Evolutionary conservation across 495 filamentous ascomycete genomes (phyloP).

Genomic region (Aspergillus steynii): DNA sequence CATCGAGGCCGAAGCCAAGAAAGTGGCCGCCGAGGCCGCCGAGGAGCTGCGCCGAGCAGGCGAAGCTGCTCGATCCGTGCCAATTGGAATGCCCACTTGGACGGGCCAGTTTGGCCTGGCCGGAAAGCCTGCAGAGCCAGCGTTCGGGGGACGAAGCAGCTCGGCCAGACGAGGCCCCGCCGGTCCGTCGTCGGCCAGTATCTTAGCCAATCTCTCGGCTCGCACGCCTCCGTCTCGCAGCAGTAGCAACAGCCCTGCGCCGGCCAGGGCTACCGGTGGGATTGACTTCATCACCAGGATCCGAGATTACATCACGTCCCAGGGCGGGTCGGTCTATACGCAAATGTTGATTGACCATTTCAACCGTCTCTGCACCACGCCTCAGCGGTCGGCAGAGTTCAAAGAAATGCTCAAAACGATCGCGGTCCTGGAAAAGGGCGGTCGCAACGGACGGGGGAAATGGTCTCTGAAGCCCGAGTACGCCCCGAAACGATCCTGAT

Average conservation of each 20-base stretch:
- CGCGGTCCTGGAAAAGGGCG: slow-evolving; percentile 56
- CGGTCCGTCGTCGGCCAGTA: slow-evolving; percentile 55
- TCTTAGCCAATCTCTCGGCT: slow-evolving; percentile 59
- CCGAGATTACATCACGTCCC: slow-evolving; percentile 66
- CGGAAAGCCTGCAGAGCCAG: slow-evolving; percentile 52
- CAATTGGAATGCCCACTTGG: slow-evolving; percentile 90
- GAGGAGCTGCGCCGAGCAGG: slow-evolving; percentile 69
- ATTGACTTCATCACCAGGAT: slow-evolving; percentile 72
- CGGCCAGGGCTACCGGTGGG: slow-evolving; percentile 30
- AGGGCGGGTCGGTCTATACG: slow-evolving; percentile 70
- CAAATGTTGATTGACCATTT: slow-evolving; percentile 83
- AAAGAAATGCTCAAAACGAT: slow-evolving; percentile 61
- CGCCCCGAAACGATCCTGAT: slow-evolving; percentile 18
- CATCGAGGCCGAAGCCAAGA: slow-evolving; percentile 77
- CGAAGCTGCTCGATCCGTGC: slow-evolving; percentile 66
- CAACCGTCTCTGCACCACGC: slow-evolving; percentile 57
- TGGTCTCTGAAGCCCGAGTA: slow-evolving; percentile 67
- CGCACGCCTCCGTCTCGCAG: slow-evolving; percentile 31
- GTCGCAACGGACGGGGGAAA: slow-evolving; percentile 52
- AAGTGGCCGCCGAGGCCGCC: slow-evolving; percentile 75
- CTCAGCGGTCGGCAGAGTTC: slow-evolving; percentile 59
- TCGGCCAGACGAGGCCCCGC: slow-evolving; percentile 35
- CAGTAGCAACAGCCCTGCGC: slow-evolving; percentile 29
- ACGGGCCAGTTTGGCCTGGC: slow-evolving; percentile 79
- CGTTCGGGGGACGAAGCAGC: slow-evolving; percentile 30